phyloP scores from a whole-genome alignment of 2,329 filamentous ascomycete species.

The Gnomoniopsis smithogilvyi region DNA sequence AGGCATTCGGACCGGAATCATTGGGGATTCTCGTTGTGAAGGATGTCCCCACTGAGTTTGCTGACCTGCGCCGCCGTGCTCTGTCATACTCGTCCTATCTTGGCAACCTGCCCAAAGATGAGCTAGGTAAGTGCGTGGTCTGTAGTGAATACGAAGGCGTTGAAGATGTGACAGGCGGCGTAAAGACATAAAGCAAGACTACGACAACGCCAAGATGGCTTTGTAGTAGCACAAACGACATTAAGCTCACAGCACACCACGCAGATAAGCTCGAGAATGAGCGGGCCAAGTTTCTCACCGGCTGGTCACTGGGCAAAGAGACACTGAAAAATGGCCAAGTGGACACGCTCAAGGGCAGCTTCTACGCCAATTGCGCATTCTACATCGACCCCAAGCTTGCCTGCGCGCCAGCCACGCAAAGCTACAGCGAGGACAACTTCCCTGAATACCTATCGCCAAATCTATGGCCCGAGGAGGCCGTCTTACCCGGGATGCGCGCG shows the following conservation, averaged over 20 bases:
- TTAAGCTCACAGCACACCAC: background rate
- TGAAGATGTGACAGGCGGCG: background rate
- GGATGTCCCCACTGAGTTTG: conserved; percentile 72
- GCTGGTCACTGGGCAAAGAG: conserved; percentile 81
- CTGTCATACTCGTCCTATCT: conserved; percentile 88
- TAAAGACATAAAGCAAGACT: background rate
- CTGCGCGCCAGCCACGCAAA: conserved; percentile 56
- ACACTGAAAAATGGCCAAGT: conserved; percentile 74
- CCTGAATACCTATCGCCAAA: conserved; percentile 89
- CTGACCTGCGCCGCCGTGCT: conserved; percentile 66
- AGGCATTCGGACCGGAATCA: conserved; percentile 87
- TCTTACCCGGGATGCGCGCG: conserved; percentile 71
- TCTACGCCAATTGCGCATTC: conserved; percentile 81
- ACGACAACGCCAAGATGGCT: background rate
- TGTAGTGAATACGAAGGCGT: background rate
- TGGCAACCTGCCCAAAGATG: conserved; percentile 69
- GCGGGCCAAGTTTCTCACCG: conserved; percentile 61
- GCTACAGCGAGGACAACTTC: conserved; percentile 61
- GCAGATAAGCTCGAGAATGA: conserved; percentile 56
- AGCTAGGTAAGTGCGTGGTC: conserved; percentile 57
- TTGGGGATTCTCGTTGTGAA: conserved; percentile 93
- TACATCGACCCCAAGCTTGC: conserved; percentile 63
- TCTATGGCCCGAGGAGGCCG: conserved; percentile 71
- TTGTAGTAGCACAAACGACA: background rate
- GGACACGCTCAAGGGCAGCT: conserved; percentile 79